Percentiles rank a stretch among this genome's conserved stretches.
phyloP scores from a whole-genome alignment of 192 early-diverging fungal species.

The Backusella macrospora region DNA sequence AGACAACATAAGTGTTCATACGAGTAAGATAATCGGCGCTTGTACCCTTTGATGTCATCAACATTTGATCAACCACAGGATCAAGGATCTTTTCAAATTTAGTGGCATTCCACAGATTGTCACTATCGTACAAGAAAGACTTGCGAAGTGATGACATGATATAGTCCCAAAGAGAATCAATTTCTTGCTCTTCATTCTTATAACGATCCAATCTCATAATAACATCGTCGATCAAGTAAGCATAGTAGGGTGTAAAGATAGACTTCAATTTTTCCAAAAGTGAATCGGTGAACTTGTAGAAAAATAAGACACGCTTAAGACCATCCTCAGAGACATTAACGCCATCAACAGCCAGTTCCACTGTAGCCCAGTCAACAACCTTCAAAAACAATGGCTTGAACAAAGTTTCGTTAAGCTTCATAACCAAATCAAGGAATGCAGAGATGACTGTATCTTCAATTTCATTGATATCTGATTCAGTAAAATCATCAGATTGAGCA shows the following conservation, averaged over 20 bases:
- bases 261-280: slow-evolving; percentile 56
- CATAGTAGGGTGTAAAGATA: slow-evolving; percentile 81
- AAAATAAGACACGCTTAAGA: slow-evolving; percentile 45
- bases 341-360: slow-evolving; percentile 42
- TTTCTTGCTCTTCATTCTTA: slow-evolving; percentile 35
- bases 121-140: slow-evolving; percentile 66
- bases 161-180: slow-evolving; percentile 72
- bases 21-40: slow-evolving; percentile 53
- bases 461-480: slow-evolving; percentile 45
- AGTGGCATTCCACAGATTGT: slow-evolving; percentile 71
- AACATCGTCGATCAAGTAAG: slow-evolving; percentile 71
- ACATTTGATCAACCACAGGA: slow-evolving; percentile 77
- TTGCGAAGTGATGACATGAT: slow-evolving; percentile 70
- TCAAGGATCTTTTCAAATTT: slow-evolving; percentile 75
- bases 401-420: slow-evolving; percentile 92
- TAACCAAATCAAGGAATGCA: slow-evolving; percentile 79
- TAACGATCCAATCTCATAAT: slow-evolving; percentile 61
- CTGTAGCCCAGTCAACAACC: slow-evolving; percentile 76
- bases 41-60: slow-evolving; percentile 50
- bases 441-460: slow-evolving; percentile 71
- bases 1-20: slow-evolving; percentile 67
- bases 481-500: slow-evolving; percentile 37
- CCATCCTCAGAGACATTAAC: slow-evolving; percentile 32
- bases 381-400: slow-evolving; percentile 95
- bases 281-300: slow-evolving; percentile 45